Percentiles rank a stretch among this genome's conserved stretches.
These are phyloP conservation scores for Mucor lusitanicus DNA, from an alignment of 371 early-diverging fungal species.

Conservation along the genomic window DNA sequence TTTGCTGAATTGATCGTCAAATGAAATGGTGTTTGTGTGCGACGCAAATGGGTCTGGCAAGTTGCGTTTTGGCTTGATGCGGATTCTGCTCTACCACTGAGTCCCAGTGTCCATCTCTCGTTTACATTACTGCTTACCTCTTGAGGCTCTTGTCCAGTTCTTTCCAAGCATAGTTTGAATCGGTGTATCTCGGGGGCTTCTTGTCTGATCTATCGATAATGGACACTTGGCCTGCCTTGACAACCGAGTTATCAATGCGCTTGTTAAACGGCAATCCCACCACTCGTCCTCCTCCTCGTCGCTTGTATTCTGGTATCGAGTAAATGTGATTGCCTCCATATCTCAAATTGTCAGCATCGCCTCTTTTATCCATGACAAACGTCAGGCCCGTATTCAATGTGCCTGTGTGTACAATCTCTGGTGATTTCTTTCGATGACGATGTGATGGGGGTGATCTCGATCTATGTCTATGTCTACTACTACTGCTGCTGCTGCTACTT, in stretches of 20 bases:
- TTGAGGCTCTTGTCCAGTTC: slow-evolving; percentile 34
- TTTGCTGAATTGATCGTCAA: slow-evolving; percentile 12
- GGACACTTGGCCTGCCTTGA: slow-evolving; percentile 19
- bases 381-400: slow-evolving; percentile 31
- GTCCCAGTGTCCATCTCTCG: no score
- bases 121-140: slow-evolving; percentile 18
- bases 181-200: slow-evolving; percentile 31
- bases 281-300: slow-evolving; percentile 48
- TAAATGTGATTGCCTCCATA: slow-evolving; percentile 43
- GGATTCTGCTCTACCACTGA: slow-evolving; percentile 9
- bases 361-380: slow-evolving; percentile 40
- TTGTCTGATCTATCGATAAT: slow-evolving; percentile 18
- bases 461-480: background rate
- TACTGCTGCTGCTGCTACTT: background rate
- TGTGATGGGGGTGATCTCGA: background rate
- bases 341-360: slow-evolving; percentile 40
- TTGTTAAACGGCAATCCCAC: slow-evolving; percentile 29
- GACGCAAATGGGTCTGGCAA: slow-evolving; percentile 13
- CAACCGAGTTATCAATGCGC: slow-evolving; percentile 8
- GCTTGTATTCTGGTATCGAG: slow-evolving; percentile 38
- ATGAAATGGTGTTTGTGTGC: slow-evolving; percentile 5
- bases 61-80: slow-evolving; percentile 15
- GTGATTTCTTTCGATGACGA: slow-evolving; percentile 15
- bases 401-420: slow-evolving; percentile 22
- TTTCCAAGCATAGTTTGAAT: slow-evolving; percentile 37